Conservation (phyloP, 2,329 filamentous ascomycete genomes). For the Setomelanomma holmii region DNA sequence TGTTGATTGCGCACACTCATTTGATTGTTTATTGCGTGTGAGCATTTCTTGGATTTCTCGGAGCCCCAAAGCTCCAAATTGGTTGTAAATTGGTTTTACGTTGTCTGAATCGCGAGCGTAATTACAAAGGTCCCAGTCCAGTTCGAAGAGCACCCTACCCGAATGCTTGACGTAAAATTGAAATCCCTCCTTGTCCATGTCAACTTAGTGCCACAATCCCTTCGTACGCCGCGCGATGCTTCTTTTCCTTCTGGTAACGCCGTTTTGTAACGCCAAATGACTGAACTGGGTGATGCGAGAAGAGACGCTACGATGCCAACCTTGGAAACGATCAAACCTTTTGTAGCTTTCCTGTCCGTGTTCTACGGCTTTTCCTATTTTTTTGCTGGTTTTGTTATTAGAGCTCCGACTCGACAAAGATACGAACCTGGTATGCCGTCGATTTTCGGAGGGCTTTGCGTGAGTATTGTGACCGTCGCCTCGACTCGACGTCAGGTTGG, state of each 20-base stretch:
- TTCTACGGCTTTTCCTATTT: slow-evolving; percentile 30
- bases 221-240: slow-evolving; percentile 12
- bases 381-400: slow-evolving; percentile 37
- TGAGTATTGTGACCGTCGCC: too few relatives aligned
- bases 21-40: neutral
- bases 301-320: slow-evolving; percentile 4
- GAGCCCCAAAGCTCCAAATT: slow-evolving; percentile 29
- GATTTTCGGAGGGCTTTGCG: slow-evolving; percentile 13
- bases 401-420: slow-evolving; percentile 15
- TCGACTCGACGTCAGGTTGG: slow-evolving; percentile 14
- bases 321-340: slow-evolving; percentile 10
- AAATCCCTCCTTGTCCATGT: neutral
- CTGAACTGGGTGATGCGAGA: slow-evolving; percentile 1
- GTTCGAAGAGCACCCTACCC: slow-evolving; percentile 1
- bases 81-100: slow-evolving; percentile 24
- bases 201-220: slow-evolving; percentile 4
- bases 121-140: slow-evolving; percentile 22
- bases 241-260: slow-evolving; percentile 7
- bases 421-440: slow-evolving; percentile 22
- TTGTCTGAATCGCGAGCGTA: slow-evolving; percentile 21
- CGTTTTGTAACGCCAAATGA: slow-evolving; percentile 12
- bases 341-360: slow-evolving; percentile 9
- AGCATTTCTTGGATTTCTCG: slow-evolving; percentile 4
- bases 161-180: neutral
- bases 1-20: too few relatives aligned